phyloP scores from a whole-genome alignment of 78 protist species.

The Protostelium mycophagum region DNA sequence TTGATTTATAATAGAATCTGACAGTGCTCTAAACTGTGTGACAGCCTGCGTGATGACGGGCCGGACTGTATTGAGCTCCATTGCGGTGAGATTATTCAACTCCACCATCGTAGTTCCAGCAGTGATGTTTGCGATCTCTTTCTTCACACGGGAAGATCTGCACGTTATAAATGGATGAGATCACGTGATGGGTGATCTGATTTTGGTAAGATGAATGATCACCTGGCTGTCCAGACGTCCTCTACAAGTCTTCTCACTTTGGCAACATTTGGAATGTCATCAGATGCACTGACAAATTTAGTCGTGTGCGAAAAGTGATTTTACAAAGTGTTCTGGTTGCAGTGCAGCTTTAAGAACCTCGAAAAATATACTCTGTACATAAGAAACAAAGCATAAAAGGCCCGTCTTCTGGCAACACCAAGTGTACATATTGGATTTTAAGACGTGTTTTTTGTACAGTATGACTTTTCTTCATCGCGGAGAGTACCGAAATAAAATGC shows the following conservation, averaged over 20 bases:
- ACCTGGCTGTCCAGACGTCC: background rate
- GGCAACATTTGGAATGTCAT: background rate
- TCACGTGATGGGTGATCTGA: no score
- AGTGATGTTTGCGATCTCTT: background rate
- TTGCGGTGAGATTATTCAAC: background rate
- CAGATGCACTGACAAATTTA: background rate
- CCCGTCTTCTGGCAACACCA: no score
- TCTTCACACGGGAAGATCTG: background rate
- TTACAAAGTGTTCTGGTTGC: no score
- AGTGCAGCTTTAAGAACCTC: no score
- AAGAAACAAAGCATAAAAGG: no score
- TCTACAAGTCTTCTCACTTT: background rate
- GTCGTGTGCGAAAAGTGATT: no score
- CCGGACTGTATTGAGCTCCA: background rate
- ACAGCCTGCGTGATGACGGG: background rate
- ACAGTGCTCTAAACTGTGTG: background rate
- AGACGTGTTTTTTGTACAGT: no score
- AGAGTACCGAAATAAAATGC: no score
- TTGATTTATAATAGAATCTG: background rate
- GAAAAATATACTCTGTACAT: no score
- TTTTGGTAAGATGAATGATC: background rate
- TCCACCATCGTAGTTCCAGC: background rate
- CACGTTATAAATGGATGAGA: background rate
- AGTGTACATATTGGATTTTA: no score
- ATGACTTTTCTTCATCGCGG: no score